Conservation (phyloP, 129 eudicot genomes). For the Artemisia tridentata region DNA sequence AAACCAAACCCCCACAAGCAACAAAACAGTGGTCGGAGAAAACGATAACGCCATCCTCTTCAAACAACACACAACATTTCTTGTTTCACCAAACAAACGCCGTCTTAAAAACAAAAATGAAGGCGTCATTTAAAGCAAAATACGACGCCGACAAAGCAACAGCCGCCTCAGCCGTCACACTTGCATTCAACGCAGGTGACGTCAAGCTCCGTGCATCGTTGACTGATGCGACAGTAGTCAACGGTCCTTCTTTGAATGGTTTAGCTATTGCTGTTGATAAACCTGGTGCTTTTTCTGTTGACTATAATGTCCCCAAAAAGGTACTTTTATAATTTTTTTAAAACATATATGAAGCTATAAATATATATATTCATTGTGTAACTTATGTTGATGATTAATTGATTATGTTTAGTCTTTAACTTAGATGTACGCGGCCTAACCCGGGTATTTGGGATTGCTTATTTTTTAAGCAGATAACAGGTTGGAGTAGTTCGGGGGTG, state of each 20-base stretch:
- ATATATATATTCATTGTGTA: no score
- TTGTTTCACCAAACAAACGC: no score
- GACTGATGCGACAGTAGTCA: conserved; percentile 80
- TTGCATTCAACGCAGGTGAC: conserved; percentile 77
- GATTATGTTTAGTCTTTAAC: no score
- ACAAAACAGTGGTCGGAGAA: conserved; percentile 33
- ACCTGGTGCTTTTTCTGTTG: conserved; percentile 76
- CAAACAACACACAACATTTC: background rate
- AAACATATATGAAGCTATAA: background rate
- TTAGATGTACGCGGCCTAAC: no score
- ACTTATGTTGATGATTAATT: no score
- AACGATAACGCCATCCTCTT: conserved; percentile 18
- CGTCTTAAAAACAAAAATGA: no score
- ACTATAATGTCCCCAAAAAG: conserved; percentile 79
- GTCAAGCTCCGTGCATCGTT: conserved; percentile 81
- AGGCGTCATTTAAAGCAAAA: conserved; percentile 65
- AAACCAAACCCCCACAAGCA: conserved; percentile 2
- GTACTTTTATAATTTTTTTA: conserved; percentile 13
- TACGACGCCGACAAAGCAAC: conserved; percentile 66
- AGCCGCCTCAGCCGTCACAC: conserved; percentile 72
- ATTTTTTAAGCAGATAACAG: no score
- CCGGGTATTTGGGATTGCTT: no score
- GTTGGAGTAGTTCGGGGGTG: no score
- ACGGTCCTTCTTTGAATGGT: conserved; percentile 78
- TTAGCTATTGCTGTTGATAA: conserved; percentile 71